phyloP scores from a whole-genome alignment of 495 filamentous ascomycete species.

The Trypethelium eluteriae region DNA sequence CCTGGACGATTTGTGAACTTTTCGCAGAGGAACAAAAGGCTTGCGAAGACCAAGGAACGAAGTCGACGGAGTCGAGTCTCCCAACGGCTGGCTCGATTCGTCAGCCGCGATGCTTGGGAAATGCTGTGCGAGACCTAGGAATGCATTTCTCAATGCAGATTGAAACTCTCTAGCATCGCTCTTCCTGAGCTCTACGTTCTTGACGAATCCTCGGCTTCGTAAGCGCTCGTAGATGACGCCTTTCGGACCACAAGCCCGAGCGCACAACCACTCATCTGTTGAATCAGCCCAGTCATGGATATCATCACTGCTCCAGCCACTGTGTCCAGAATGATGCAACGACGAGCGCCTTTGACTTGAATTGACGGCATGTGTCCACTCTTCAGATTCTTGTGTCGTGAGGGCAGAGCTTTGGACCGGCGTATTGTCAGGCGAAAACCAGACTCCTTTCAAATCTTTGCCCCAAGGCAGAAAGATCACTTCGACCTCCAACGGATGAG shows the following conservation, averaged over 20 bases:
- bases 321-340: conserved; percentile 11
- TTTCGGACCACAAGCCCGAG: conserved; percentile 50
- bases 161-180: conserved; percentile 55
- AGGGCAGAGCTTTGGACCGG: conserved; percentile 34
- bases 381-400: conserved; percentile 40
- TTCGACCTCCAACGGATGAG: conserved; percentile 59
- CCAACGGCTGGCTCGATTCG: conserved; percentile 12
- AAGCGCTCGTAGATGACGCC: conserved; percentile 54
- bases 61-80: neutral
- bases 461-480: conserved; percentile 63
- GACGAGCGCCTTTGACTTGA: neutral
- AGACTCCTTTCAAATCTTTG: conserved; percentile 49
- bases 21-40: conserved; percentile 60
- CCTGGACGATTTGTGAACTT: conserved; percentile 57
- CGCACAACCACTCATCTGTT: conserved; percentile 46
- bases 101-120: conserved; percentile 2
- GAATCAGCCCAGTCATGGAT: conserved; percentile 38
- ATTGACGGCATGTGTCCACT: conserved; percentile 41
- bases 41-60: conserved; percentile 39
- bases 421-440: conserved; percentile 47
- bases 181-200: conserved; percentile 47
- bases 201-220: conserved; percentile 58
- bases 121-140: conserved; percentile 43
- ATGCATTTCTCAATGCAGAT: conserved; percentile 49
- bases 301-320: conserved; percentile 36